Evolutionary conservation across 352 stramenopile species (phyloP).

Genomic region (Thalassiosira allenii): DNA sequence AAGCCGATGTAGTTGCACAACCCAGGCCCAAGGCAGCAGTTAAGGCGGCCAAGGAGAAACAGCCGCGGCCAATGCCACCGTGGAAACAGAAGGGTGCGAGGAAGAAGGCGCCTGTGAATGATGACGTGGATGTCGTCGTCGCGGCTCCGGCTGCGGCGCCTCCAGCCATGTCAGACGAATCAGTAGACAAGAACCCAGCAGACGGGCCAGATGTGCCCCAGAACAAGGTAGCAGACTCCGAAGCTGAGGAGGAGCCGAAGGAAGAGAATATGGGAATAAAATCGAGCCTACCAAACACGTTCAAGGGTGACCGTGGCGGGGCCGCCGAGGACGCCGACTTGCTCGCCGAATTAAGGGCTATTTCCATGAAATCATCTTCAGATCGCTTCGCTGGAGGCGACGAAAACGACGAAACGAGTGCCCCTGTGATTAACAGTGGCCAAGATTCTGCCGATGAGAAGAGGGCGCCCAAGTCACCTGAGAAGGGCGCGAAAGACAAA

Average conservation of each 20-base stretch:
- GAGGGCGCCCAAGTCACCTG: not conserved
- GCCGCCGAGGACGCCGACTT: conserved; percentile 51
- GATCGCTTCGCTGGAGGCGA: conserved; percentile 45
- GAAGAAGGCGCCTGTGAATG: conserved; percentile 3
- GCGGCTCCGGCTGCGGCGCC: conserved; percentile 3
- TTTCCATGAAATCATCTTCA: conserved; percentile 56
- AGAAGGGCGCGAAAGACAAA: not conserved
- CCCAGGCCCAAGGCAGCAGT: not conserved
- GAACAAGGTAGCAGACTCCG: not conserved
- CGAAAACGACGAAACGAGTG: not conserved
- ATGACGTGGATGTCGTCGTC: conserved; percentile 4
- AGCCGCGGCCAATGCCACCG: conserved; percentile 6
- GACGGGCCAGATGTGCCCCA: not conserved
- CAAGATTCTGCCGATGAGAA: not conserved
- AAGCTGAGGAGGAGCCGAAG: not conserved
- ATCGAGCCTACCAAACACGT: conserved; percentile 37
- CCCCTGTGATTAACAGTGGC: not conserved
- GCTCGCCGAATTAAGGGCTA: conserved; percentile 62
- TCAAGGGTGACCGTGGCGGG: conserved; percentile 54
- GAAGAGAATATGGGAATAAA: conserved; percentile 17
- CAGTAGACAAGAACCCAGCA: not conserved
- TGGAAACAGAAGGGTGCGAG: conserved; percentile 18
- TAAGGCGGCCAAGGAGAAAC: not conserved
- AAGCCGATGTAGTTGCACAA: not conserved
- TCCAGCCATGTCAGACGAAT: not conserved